phyloP scores from a whole-genome alignment of 495 filamentous ascomycete genomes.

The Aspergillus diversus region DNA sequence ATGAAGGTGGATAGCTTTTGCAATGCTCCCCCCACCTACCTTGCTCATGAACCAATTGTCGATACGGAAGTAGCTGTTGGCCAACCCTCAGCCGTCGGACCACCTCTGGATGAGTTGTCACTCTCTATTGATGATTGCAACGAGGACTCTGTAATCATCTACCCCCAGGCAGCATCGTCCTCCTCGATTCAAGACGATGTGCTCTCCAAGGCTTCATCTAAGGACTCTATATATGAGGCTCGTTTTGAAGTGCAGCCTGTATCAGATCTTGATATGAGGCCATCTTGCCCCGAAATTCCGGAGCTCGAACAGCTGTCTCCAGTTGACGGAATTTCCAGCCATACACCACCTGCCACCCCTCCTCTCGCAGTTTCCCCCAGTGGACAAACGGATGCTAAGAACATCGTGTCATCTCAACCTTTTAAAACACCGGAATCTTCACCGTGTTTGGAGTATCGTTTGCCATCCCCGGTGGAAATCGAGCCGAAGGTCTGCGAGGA shows the following conservation, averaged over 20 bases:
- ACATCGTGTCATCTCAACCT: background rate
- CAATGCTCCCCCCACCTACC: background rate
- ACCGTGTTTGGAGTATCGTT: background rate
- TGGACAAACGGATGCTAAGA: background rate
- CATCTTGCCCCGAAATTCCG: background rate
- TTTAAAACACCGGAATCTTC: background rate
- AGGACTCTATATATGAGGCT: background rate
- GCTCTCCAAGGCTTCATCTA: background rate
- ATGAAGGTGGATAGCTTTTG: too few relatives aligned
- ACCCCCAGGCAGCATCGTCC: background rate
- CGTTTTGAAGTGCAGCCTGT: background rate
- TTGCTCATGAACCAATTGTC: background rate
- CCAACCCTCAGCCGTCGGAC: background rate
- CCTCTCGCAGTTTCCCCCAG: background rate
- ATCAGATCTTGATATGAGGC: background rate
- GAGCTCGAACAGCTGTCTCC: background rate
- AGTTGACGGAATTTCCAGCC: background rate
- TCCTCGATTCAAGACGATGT: background rate
- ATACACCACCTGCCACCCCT: background rate
- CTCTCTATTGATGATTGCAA: background rate
- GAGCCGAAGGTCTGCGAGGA: background rate
- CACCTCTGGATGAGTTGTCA: background rate
- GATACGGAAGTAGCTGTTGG: background rate
- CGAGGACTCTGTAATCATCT: background rate
- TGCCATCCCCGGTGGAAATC: background rate